phyloP scores from a whole-genome alignment of 1,284 basidiomycete genomes.

The Leccinum pseudoinsigne region DNA sequence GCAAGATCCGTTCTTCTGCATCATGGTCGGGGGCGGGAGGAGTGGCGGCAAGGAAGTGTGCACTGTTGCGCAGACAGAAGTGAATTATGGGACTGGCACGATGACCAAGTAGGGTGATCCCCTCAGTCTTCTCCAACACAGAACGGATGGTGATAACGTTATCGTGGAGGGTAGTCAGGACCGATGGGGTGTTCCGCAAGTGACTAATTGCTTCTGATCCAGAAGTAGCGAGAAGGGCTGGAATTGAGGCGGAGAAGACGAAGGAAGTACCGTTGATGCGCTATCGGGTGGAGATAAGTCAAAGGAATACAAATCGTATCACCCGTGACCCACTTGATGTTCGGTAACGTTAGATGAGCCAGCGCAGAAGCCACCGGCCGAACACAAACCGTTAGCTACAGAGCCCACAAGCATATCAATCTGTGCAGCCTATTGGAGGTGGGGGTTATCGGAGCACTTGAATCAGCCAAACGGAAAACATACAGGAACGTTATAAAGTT shows the following conservation, averaged over 20 bases:
- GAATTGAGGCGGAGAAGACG: conserved; percentile 96
- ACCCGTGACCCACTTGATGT: conserved; percentile 68
- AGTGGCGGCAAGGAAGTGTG: conserved; percentile 25
- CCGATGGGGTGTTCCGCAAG: conserved; percentile 71
- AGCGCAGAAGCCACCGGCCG: conserved; percentile 94
- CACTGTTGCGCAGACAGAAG: conserved; percentile 62
- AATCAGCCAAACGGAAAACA: conserved; percentile 26
- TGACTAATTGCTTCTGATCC: conserved; percentile 84
- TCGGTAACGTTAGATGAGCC: conserved; percentile 83
- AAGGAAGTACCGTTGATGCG: conserved; percentile 97
- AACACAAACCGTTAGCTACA: conserved; percentile 81
- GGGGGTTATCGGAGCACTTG: conserved; percentile 7
- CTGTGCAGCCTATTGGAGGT: conserved; percentile 61
- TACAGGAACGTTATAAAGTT: conserved; percentile 90
- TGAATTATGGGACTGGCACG: conserved; percentile 87
- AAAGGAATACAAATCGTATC: neutral
- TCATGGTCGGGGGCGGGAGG: conserved; percentile 52
- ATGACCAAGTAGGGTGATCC: conserved; percentile 85
- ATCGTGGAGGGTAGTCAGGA: conserved; percentile 76
- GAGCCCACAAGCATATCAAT: conserved; percentile 87
- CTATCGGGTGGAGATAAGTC: conserved; percentile 38
- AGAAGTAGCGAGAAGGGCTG: conserved; percentile 86
- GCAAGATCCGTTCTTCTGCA: conserved; percentile 76
- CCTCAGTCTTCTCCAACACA: conserved; percentile 79
- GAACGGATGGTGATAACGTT: conserved; percentile 78